A percentile compares a stretch with the other conserved stretches of the same genome.
These are phyloP conservation scores for Clarireedia hainanense DNA, from an alignment of 2,329 filamentous ascomycete genomes.

Conservation along the genomic window DNA sequence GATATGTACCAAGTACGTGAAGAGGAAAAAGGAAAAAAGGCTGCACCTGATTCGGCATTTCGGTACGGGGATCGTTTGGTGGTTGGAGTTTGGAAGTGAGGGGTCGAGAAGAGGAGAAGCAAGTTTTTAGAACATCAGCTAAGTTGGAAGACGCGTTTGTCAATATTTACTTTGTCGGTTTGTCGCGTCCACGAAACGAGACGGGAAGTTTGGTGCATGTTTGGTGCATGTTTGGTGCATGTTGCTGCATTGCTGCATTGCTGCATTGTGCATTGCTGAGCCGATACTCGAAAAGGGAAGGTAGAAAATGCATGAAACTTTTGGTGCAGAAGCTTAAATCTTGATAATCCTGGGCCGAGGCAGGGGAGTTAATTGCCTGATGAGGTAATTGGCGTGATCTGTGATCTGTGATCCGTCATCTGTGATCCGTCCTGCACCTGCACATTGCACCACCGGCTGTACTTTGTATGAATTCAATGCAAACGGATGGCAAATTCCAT, in stretches of 20 bases:
- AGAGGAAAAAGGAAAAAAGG: no score
- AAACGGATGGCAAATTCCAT: neutral
- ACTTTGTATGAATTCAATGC: neutral
- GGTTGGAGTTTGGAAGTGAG: neutral
- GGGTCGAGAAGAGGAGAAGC: neutral
- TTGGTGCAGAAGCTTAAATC: conserved; percentile 1
- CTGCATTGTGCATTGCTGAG: neutral
- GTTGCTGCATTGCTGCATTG: neutral
- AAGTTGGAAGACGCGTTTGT: conserved; percentile 6
- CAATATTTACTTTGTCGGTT: conserved; percentile 7
- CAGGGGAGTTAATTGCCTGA: neutral
- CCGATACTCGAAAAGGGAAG: neutral
- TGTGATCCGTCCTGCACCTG: no score
- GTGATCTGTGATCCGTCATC: no score
- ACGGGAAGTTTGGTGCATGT: neutral
- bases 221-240: no score
- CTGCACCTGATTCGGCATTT: no score
- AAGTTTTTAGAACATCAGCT: neutral
- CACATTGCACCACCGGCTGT: neutral
- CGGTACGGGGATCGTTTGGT: neutral
- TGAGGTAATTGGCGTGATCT: neutral
- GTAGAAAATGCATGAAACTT: conserved; percentile 5
- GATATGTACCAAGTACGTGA: no score
- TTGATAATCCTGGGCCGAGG: neutral
- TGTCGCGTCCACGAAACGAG: neutral